Conservation (phyloP, 148 eudicot species). For the Rhododendron griersonianum region DNA sequence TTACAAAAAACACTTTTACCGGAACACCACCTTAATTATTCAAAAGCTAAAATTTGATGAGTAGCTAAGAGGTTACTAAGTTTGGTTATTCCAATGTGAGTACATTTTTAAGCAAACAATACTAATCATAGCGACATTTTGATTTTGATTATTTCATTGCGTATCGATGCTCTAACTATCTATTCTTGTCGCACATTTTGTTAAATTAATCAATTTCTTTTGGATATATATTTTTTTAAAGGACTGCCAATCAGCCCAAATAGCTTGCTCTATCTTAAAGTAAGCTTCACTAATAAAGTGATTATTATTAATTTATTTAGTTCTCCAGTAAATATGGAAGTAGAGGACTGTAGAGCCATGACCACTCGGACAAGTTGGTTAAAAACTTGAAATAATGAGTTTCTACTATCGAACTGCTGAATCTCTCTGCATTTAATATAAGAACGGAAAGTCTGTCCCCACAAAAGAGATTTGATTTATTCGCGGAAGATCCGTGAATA, state of each 20-base stretch:
- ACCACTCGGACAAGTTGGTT: constrained; percentile 17
- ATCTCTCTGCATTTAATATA: not conserved
- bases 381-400: too few species aligned
- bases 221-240: too few species aligned
- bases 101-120: too few species aligned
- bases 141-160: too few species aligned
- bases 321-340: not conserved
- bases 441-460: not conserved
- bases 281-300: not conserved
- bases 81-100: too few species aligned
- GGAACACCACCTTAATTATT: too few species aligned
- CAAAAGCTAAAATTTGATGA: too few species aligned
- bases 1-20: too few species aligned
- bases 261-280: not conserved
- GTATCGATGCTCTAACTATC: not conserved
- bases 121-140: too few species aligned
- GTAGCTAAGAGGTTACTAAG: too few species aligned
- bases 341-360: constrained; percentile 1
- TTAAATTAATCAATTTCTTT: not conserved
- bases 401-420: not conserved
- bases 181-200: not conserved
- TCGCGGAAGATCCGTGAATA: too few species aligned
- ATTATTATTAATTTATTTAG: not conserved
- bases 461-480: too few species aligned
- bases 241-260: not conserved